phyloP scores from a whole-genome alignment of 192 early-diverging fungal genomes.

The Umbelopsis sp. region DNA sequence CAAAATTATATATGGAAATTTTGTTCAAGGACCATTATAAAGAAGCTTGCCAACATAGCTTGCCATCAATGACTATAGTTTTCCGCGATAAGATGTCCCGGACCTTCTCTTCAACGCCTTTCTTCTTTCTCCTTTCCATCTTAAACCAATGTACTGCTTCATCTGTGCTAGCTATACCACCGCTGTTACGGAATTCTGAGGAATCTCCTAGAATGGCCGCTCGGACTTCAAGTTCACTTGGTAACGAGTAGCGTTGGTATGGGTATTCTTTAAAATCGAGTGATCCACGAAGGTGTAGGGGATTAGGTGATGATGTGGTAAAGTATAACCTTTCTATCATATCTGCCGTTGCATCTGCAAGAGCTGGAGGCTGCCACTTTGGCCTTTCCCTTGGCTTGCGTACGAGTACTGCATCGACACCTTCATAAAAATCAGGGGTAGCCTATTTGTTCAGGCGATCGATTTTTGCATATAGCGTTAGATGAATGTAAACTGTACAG shows the following conservation, averaged over 20 bases:
- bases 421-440: constrained; percentile 86
- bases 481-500: too few species aligned
- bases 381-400: constrained; percentile 61
- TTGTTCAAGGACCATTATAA: background rate
- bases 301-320: constrained; percentile 31
- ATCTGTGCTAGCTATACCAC: constrained; percentile 40
- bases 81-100: constrained; percentile 60
- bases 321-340: constrained; percentile 63
- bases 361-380: constrained; percentile 69
- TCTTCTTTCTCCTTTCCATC: constrained; percentile 57
- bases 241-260: constrained; percentile 59
- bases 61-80: constrained; percentile 18
- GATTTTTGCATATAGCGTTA: too few species aligned
- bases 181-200: constrained; percentile 57
- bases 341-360: constrained; percentile 51
- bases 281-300: constrained; percentile 39
- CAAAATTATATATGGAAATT: too few species aligned
- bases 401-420: constrained; percentile 78
- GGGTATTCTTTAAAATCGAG: constrained; percentile 56
- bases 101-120: constrained; percentile 69
- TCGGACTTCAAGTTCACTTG: constrained; percentile 65
- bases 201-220: constrained; percentile 61
- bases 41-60: constrained; percentile 10
- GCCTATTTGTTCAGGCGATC: too few species aligned
- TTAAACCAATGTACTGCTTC: constrained; percentile 66